Conservation (phyloP, 2,329 filamentous ascomycete genomes). For the Cercospora zeae-maydis region DNA sequence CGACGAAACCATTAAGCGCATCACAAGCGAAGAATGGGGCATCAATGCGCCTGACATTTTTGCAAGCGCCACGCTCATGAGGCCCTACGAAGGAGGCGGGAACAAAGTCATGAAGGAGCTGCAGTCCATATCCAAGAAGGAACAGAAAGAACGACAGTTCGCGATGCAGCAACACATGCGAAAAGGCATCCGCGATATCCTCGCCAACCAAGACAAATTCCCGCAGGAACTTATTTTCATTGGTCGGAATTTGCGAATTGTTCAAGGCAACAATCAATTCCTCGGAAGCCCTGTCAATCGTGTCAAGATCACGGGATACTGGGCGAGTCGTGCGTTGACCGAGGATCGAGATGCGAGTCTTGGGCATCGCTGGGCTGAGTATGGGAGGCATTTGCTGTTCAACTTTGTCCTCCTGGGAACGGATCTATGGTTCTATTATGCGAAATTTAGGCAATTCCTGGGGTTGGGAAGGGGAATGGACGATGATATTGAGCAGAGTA, state of each 20-base stretch:
- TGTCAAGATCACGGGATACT: slow-evolving; percentile 87
- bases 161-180: slow-evolving; percentile 75
- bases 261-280: slow-evolving; percentile 90
- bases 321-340: slow-evolving; percentile 81
- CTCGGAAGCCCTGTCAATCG: slow-evolving; percentile 84
- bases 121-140: slow-evolving; percentile 53
- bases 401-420: slow-evolving; percentile 68
- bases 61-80: slow-evolving; percentile 82
- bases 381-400: slow-evolving; percentile 78
- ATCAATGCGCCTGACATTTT: slow-evolving; percentile 87
- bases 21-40: slow-evolving; percentile 76
- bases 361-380: slow-evolving; percentile 62
- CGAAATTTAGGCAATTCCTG: slow-evolving; percentile 71
- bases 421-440: slow-evolving; percentile 80
- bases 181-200: slow-evolving; percentile 70
- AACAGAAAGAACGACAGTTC: slow-evolving; percentile 61
- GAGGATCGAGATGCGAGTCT: slow-evolving; percentile 65
- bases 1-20: slow-evolving; percentile 69
- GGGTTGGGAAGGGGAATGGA: slow-evolving; percentile 83
- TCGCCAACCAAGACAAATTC: slow-evolving; percentile 83
- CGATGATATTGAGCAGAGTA: slow-evolving; percentile 83
- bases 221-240: slow-evolving; percentile 90
- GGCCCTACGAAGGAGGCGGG: slow-evolving; percentile 85
- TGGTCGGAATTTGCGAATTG: slow-evolving; percentile 84
- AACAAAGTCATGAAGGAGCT: slow-evolving; percentile 55